phyloP scores from a whole-genome alignment of 2,329 filamentous ascomycete genomes.

The Chrysoporthe cubensis region DNA sequence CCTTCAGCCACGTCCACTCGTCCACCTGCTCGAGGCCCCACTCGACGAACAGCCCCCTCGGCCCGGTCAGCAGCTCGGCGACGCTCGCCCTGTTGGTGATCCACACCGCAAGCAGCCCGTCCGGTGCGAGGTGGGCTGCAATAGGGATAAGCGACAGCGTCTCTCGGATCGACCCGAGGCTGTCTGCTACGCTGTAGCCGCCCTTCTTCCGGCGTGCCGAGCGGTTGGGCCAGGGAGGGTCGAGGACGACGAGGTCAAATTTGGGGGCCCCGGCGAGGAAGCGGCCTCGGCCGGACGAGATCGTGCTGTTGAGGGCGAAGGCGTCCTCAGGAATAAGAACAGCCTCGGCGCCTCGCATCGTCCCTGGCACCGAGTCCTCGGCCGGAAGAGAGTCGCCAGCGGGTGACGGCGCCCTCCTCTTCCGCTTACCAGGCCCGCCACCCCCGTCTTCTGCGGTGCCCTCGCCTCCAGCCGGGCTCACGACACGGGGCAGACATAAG shows the following conservation, averaged over 20 bases:
- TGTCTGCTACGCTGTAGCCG: slow-evolving; percentile 52
- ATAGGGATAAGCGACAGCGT: slow-evolving; percentile 63
- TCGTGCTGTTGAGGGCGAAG: slow-evolving; percentile 53
- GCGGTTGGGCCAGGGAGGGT: slow-evolving; percentile 82
- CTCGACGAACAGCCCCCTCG: slow-evolving; percentile 58
- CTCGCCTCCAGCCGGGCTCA: neutral
- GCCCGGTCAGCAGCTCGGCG: slow-evolving; percentile 56
- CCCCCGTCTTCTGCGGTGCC: too few species aligned
- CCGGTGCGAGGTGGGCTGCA: slow-evolving; percentile 52
- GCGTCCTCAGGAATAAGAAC: slow-evolving; percentile 46
- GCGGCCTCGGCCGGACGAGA: slow-evolving; percentile 43
- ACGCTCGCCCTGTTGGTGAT: slow-evolving; percentile 73
- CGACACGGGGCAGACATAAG: slow-evolving; percentile 51
- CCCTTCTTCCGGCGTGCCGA: slow-evolving; percentile 66
- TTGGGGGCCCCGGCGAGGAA: slow-evolving; percentile 50
- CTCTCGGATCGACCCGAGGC: slow-evolving; percentile 49
- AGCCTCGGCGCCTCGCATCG: slow-evolving; percentile 18
- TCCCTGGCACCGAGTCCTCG: neutral
- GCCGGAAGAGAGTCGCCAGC: neutral
- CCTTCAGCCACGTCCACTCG: slow-evolving; percentile 82
- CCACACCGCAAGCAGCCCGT: slow-evolving; percentile 72
- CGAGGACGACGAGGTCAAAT: slow-evolving; percentile 72
- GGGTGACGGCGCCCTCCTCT: slow-evolving; percentile 18
- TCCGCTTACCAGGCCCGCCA: slow-evolving; percentile 1
- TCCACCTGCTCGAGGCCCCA: slow-evolving; percentile 70